These are phyloP conservation scores for Eucalyptus sideroxylon DNA, from an alignment of 345 rosid species.

Conservation along the genomic window DNA sequence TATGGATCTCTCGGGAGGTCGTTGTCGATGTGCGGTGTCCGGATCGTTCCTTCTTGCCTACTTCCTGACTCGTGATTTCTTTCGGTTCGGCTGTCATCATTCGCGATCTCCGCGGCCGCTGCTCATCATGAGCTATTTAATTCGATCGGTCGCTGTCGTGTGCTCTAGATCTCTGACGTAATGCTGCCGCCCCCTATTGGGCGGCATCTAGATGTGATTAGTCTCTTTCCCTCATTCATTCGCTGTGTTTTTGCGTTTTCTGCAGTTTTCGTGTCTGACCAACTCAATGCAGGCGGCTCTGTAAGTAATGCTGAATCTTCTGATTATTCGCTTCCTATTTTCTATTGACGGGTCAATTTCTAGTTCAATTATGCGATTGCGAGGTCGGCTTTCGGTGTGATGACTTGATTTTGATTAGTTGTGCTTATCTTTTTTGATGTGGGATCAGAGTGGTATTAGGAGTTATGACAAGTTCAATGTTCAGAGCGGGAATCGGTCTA, in stretches of 20 bases:
- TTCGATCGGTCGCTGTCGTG: neutral
- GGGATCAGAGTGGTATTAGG: conserved; percentile 10
- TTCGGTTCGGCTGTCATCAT: neutral
- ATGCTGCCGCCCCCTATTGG: neutral
- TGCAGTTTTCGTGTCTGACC: conserved; percentile 47
- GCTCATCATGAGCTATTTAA: neutral
- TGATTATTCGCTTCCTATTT: neutral
- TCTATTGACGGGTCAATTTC: neutral
- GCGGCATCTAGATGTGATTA: neutral
- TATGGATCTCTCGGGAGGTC: neutral
- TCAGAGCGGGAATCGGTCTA: neutral
- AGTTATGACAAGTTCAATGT: conserved; percentile 1
- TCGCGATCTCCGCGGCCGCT: neutral
- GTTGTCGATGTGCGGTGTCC: neutral
- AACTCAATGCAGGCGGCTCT: conserved; percentile 12
- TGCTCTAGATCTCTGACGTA: neutral
- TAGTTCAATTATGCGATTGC: neutral
- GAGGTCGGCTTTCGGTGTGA: neutral
- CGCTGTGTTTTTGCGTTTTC: neutral
- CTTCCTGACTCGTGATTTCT: neutral
- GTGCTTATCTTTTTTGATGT: neutral
- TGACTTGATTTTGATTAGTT: neutral
- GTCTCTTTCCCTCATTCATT: neutral
- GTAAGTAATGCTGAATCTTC: conserved; percentile 27
- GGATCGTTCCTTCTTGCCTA: neutral